Conservation (phyloP, 2,329 filamentous ascomycete species). For the Blastomyces gilchristii region DNA sequence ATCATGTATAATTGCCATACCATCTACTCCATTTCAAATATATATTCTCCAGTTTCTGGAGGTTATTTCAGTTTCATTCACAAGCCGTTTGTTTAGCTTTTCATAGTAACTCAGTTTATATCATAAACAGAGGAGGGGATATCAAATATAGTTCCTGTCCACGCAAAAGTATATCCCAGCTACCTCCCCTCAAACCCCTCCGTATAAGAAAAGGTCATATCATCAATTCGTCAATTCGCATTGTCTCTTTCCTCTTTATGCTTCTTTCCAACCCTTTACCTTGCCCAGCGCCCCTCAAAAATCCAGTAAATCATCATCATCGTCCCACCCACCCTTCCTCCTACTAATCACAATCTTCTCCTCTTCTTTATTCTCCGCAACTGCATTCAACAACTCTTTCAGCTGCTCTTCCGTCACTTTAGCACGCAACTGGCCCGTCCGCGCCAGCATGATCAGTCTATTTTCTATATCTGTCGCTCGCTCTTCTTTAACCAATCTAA, state of each 20-base stretch:
- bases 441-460: conserved; percentile 80
- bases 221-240: conserved; percentile 1
- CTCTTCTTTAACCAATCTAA: conserved; percentile 88
- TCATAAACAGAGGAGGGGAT: not conserved
- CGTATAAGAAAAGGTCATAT: not conserved
- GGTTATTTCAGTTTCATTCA: not conserved
- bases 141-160: not conserved
- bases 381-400: conserved; percentile 77
- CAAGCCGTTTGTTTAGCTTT: not conserved
- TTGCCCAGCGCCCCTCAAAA: conserved; percentile 21
- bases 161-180: not conserved
- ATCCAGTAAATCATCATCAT: conserved; percentile 49
- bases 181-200: not conserved
- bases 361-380: conserved; percentile 63
- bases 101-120: not conserved
- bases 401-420: conserved; percentile 90
- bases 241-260: not conserved
- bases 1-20: not conserved
- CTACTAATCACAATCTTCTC: conserved; percentile 80
- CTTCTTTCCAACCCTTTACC: not conserved
- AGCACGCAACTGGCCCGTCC: conserved; percentile 70
- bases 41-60: not conserved
- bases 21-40: not conserved
- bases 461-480: conserved; percentile 87
- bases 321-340: conserved; percentile 75